Conservation (phyloP, 257 asterid genomes). For the Lithospermum erythrorhizon region DNA sequence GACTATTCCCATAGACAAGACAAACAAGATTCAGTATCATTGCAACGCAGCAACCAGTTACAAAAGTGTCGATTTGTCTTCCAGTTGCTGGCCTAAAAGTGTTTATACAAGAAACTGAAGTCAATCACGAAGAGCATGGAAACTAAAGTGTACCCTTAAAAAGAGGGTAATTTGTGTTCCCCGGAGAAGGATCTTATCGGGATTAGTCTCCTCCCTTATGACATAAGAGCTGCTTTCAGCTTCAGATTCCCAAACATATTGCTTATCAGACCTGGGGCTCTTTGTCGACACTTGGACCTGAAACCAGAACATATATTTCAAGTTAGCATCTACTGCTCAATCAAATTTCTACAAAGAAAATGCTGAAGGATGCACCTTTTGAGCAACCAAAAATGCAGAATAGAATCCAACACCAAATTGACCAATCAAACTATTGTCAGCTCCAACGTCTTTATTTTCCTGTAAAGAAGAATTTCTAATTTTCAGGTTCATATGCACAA, state of each 20-base stretch:
- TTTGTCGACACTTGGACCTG: constrained; percentile 88
- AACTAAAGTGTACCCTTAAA: constrained; percentile 44
- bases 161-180: constrained; percentile 91
- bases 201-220: constrained; percentile 77
- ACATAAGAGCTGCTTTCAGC: constrained; percentile 87
- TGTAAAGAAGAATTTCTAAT: constrained; percentile 13
- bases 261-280: constrained; percentile 90
- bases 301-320: constrained; percentile 1
- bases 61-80: too few species aligned
- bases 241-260: constrained; percentile 80
- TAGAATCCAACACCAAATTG: constrained; percentile 99
- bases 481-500: constrained; percentile 6
- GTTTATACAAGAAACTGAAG: not conserved
- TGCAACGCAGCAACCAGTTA: too few species aligned
- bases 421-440: constrained; percentile 91
- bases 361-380: constrained; percentile 39
- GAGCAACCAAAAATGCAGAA: constrained; percentile 88
- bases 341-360: constrained; percentile 10
- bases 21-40: too few species aligned
- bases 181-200: constrained; percentile 49
- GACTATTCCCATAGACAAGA: too few species aligned
- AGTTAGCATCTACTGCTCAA: constrained; percentile 1
- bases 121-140: not conserved
- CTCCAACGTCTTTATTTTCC: constrained; percentile 81
- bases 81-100: not conserved